Evolutionary conservation across 139 green algal species (phyloP).

Genomic region (Micractinium conductrix): DNA sequence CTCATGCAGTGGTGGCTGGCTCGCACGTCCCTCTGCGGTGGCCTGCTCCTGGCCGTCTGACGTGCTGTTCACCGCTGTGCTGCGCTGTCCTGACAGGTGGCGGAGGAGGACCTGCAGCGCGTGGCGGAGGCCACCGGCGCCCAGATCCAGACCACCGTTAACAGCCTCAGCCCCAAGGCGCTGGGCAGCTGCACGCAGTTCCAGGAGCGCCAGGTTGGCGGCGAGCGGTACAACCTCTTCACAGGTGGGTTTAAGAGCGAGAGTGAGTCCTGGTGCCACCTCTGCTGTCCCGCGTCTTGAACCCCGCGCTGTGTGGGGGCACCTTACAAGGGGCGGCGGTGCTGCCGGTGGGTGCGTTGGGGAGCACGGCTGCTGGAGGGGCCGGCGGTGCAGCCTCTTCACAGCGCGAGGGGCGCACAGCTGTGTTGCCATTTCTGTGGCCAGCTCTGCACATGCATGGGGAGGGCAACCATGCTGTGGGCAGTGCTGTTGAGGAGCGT

Average conservation of each 20-base stretch:
- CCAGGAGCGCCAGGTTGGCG: conserved; percentile 97
- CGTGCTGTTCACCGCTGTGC: neutral
- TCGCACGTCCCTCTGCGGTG: neutral
- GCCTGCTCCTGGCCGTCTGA: neutral
- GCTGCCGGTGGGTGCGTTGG: neutral
- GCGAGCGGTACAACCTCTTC: conserved; percentile 98
- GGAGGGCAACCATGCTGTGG: too few relatives aligned
- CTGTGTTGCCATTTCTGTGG: too few relatives aligned
- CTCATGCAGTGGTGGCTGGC: too few relatives aligned
- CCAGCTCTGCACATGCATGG: too few relatives aligned
- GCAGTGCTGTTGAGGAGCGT: too few relatives aligned
- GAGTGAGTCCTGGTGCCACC: too few relatives aligned
- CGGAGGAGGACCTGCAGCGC: conserved; percentile 89
- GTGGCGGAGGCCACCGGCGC: conserved; percentile 88
- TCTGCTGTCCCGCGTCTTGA: too few relatives aligned
- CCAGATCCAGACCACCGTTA: conserved; percentile 92
- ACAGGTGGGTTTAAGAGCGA: too few relatives aligned
- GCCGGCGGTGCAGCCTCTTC: neutral
- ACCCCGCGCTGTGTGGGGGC: neutral
- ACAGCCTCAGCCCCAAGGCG: conserved; percentile 81
- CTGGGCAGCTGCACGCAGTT: conserved; percentile 91
- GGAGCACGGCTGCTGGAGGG: neutral
- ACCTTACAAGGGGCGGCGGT: neutral
- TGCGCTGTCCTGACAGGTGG: conserved; percentile 47
- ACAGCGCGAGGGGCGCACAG: neutral